Conservation (phyloP, 768 basidiomycete genomes). For the Pleurotus platypus region DNA sequence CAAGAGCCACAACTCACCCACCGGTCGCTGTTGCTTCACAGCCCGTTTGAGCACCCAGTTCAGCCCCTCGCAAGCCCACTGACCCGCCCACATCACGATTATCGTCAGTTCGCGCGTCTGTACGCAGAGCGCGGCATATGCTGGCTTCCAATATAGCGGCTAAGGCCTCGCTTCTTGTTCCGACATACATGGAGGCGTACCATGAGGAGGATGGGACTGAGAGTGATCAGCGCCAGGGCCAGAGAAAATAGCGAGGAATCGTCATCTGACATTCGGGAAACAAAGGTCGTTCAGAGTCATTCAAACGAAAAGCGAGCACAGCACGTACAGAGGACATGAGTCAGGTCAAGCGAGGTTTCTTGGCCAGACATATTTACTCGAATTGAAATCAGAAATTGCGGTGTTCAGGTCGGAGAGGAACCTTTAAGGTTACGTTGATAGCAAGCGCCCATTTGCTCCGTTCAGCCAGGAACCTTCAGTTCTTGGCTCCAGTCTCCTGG, state of each 20-base stretch:
- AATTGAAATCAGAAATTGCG: too few species aligned
- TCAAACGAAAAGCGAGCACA: neutral
- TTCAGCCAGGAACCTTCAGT: too few species aligned
- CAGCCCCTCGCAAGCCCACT: conserved; percentile 64
- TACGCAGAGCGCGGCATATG: conserved; percentile 72
- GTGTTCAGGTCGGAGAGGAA: too few species aligned
- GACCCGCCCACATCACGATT: conserved; percentile 82
- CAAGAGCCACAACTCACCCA: conserved; percentile 30
- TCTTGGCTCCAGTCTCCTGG: too few species aligned
- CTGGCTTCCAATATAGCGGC: conserved; percentile 43
- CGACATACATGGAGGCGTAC: conserved; percentile 28
- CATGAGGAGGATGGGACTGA: conserved; percentile 73
- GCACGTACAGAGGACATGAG: conserved; percentile 61
- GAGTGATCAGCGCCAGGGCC: conserved; percentile 56
- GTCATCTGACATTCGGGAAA: conserved; percentile 43
- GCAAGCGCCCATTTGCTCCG: too few species aligned
- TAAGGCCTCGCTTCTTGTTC: neutral
- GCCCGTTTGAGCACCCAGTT: conserved; percentile 67
- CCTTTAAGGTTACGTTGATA: too few species aligned
- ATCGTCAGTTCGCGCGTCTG: conserved; percentile 79
- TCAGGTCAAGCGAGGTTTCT: conserved; percentile 55
- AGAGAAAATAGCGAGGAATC: conserved; percentile 55
- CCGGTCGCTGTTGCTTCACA: conserved; percentile 68
- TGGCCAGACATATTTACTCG: too few species aligned
- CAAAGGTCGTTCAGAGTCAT: neutral